phyloP scores from a whole-genome alignment of 345 rosid species.

The Moricandia moricandioides region DNA sequence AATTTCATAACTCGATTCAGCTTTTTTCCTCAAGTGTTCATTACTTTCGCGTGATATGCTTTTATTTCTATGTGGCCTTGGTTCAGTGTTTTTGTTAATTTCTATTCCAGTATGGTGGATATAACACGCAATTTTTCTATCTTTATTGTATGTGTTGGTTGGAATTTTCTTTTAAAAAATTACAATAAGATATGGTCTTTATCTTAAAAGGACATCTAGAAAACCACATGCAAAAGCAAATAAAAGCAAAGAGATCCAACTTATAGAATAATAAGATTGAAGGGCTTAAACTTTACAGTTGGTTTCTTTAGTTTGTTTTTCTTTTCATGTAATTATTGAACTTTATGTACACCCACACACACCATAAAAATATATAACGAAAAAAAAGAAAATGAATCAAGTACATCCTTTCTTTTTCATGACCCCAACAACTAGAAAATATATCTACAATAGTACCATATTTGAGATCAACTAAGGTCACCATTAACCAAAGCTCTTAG shows the following conservation, averaged over 20 bases:
- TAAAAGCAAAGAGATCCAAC: constrained; percentile 22
- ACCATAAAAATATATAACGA: neutral
- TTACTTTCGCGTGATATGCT: constrained; percentile 13
- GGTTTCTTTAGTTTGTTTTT: constrained; percentile 14
- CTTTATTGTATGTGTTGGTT: neutral
- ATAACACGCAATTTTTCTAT: neutral
- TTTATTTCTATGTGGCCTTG: constrained; percentile 13
- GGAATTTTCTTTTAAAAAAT: neutral
- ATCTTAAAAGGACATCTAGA: constrained; percentile 4
- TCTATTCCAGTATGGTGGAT: neutral
- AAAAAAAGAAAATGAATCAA: neutral
- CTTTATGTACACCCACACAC: constrained; percentile 4
- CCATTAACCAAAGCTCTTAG: too few relatives aligned
- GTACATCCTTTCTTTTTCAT: neutral
- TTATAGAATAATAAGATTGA: neutral
- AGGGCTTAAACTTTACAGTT: constrained; percentile 22
- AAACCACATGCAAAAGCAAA: constrained; percentile 26
- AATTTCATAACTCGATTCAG: constrained; percentile 29
- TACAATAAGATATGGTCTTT: neutral
- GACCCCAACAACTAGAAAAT: neutral
- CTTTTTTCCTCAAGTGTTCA: constrained; percentile 17
- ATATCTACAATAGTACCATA: neutral
- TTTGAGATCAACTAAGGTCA: neutral
- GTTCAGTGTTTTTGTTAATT: neutral
- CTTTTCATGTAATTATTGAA: constrained; percentile 23